Percentiles rank a stretch among this genome's conserved stretches.
Conservation (phyloP, 306 rosid genomes). For the Vachellia collinsii region DNA sequence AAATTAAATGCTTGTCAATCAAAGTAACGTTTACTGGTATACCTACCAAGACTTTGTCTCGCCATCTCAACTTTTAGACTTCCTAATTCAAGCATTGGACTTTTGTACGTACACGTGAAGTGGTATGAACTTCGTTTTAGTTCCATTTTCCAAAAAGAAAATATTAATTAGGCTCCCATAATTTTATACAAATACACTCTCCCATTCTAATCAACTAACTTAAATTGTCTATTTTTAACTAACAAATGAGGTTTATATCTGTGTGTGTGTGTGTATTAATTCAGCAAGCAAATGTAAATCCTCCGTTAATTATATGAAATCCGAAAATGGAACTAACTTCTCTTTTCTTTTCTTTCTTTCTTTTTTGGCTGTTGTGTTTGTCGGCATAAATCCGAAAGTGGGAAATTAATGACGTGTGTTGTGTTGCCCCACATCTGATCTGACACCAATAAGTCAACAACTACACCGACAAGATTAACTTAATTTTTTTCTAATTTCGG, state of each 20-base stretch:
- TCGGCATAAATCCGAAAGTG: neutral
- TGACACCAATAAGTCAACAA: neutral
- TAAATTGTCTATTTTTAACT: too few relatives aligned
- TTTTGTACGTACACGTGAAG: neutral
- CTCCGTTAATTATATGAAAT: neutral
- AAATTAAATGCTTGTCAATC: neutral
- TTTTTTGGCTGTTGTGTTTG: neutral
- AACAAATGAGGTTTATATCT: too few relatives aligned
- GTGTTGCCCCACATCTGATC: neutral
- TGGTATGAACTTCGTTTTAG: neutral
- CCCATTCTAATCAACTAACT: too few relatives aligned
- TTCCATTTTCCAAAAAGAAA: too few relatives aligned
- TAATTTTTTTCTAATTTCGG: neutral
- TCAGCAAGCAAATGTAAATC: too few relatives aligned
- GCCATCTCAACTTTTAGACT: neutral
- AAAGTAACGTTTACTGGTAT: neutral
- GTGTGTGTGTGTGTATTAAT: too few relatives aligned
- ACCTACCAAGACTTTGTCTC: neutral
- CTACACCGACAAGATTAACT: neutral
- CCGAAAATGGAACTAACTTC: too few relatives aligned
- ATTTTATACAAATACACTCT: too few relatives aligned
- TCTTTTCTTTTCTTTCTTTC: too few relatives aligned
- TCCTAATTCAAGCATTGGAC: neutral
- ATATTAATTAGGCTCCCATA: too few relatives aligned
- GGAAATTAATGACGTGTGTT: neutral